Evolutionary conservation across 108 stramenopile species (phyloP).

Genomic region (Skeletonema grethae): DNA sequence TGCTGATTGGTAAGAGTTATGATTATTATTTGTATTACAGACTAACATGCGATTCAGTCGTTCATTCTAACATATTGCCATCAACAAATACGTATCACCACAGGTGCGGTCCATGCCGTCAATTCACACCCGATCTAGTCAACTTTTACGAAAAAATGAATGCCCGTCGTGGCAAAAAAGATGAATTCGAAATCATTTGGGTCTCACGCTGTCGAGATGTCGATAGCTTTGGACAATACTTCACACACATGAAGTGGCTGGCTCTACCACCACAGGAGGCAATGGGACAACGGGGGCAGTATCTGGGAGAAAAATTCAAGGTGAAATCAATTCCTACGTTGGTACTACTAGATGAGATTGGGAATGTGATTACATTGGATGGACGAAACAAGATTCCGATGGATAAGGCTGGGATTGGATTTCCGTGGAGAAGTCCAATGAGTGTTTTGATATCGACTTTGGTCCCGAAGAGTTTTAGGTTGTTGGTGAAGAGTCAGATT

Average conservation of each 20-base stretch:
- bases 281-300: constrained; percentile 76
- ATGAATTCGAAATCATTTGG: constrained; percentile 90
- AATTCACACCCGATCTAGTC: constrained; percentile 91
- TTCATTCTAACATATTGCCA: background rate
- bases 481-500: constrained; percentile 75
- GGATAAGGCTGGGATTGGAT: constrained; percentile 87
- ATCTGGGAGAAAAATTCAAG: constrained; percentile 72
- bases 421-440: constrained; percentile 87
- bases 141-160: constrained; percentile 89
- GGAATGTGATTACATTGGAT: constrained; percentile 81
- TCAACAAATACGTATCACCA: background rate
- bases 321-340: constrained; percentile 83
- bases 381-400: constrained; percentile 79
- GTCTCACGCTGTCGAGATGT: constrained; percentile 82
- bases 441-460: constrained; percentile 64
- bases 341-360: constrained; percentile 89
- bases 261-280: constrained; percentile 86
- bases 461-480: constrained; percentile 70
- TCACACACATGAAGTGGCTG: constrained; percentile 89
- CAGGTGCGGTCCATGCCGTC: constrained; percentile 86
- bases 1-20: constrained; percentile 66
- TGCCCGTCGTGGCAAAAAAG: constrained; percentile 67
- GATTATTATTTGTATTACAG: constrained; percentile 3
- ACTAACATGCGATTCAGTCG: background rate
- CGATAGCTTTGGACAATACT: constrained; percentile 86